These are phyloP conservation scores for Aspergillus ruber DNA, from an alignment of 2,329 filamentous ascomycete species.

Conservation along the genomic window DNA sequence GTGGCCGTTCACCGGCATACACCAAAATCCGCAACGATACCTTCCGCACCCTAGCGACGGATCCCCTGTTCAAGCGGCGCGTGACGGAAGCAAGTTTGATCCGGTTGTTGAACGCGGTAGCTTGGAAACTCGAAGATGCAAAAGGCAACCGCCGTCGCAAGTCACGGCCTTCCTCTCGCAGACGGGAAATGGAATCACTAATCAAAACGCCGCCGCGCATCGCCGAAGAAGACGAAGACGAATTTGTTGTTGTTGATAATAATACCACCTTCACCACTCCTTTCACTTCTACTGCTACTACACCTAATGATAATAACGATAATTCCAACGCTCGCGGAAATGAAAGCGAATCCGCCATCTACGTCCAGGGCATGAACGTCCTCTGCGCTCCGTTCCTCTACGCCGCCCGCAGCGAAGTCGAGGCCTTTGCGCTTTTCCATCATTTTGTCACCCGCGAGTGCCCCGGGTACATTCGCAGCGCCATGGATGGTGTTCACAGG, in stretches of 20 bases:
- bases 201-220: constrained; percentile 33
- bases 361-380: constrained; percentile 99
- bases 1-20: constrained; percentile 89
- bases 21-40: constrained; percentile 98
- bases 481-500: constrained; percentile 95
- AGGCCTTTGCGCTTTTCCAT: constrained; percentile 89
- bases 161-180: constrained; percentile 35
- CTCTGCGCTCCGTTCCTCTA: constrained; percentile 93
- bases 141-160: constrained; percentile 33
- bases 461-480: constrained; percentile 87
- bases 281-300: neutral
- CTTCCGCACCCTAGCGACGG: constrained; percentile 90
- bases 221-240: constrained; percentile 33
- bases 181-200: constrained; percentile 41
- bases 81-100: constrained; percentile 95
- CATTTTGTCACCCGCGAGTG: constrained; percentile 80
- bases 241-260: constrained; percentile 43
- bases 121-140: constrained; percentile 85
- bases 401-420: constrained; percentile 84
- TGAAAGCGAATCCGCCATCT: constrained; percentile 66
- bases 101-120: constrained; percentile 86
- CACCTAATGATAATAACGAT: neutral
- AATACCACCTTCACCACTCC: neutral
- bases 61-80: constrained; percentile 90
- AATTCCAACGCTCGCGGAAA: constrained; percentile 24